phyloP scores from a whole-genome alignment of 805 yeast species.

The Sugiyamaella lignohabitans region DNA sequence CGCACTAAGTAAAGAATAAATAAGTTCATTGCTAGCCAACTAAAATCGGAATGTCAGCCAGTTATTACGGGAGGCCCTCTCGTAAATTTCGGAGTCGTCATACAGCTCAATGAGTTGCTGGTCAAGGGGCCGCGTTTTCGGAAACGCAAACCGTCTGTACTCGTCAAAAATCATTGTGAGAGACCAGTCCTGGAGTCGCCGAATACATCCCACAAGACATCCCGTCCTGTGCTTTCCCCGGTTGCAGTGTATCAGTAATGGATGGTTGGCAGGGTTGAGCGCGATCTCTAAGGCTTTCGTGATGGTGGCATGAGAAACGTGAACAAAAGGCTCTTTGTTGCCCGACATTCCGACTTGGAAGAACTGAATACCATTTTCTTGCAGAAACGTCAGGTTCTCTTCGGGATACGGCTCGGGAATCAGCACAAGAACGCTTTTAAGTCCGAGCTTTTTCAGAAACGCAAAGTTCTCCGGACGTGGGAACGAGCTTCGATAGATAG shows the following conservation, averaged over 20 bases:
- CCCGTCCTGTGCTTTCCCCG: slow-evolving; percentile 97
- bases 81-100: slow-evolving; percentile 56
- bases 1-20: slow-evolving; percentile 1
- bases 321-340: slow-evolving; percentile 87
- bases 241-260: slow-evolving; percentile 89
- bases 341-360: slow-evolving; percentile 93
- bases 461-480: slow-evolving; percentile 79
- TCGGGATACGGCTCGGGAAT: slow-evolving; percentile 89
- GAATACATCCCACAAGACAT: slow-evolving; percentile 85
- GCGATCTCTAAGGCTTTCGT: slow-evolving; percentile 78
- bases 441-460: slow-evolving; percentile 53
- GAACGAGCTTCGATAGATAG: slow-evolving; percentile 80
- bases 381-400: slow-evolving; percentile 61
- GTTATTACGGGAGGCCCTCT: slow-evolving; percentile 43
- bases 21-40: not conserved
- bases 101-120: slow-evolving; percentile 92
- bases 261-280: slow-evolving; percentile 81
- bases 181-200: slow-evolving; percentile 89
- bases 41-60: slow-evolving; percentile 58
- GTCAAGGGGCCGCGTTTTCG: slow-evolving; percentile 91
- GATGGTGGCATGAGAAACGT: slow-evolving; percentile 53
- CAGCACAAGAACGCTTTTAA: slow-evolving; percentile 73
- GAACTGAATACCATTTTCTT: slow-evolving; percentile 54
- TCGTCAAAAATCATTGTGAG: slow-evolving; percentile 92
- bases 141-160: slow-evolving; percentile 88